phyloP scores from a whole-genome alignment of 441 rosid genomes.

The Adansonia rubrostipa region DNA sequence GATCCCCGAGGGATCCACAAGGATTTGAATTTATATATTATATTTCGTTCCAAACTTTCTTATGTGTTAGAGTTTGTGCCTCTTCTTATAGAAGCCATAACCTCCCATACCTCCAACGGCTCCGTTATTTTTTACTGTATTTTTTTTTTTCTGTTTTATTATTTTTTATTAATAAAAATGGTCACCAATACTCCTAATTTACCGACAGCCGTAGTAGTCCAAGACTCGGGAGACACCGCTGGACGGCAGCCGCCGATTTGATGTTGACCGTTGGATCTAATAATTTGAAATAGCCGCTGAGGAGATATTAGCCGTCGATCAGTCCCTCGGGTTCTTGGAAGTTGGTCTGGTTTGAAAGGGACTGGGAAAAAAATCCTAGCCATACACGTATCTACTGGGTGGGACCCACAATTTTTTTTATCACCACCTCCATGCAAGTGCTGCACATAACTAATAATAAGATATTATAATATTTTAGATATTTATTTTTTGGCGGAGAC shows the following conservation, averaged over 20 bases:
- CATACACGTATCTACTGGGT: slow-evolving; percentile 44
- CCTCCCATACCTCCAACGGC: slow-evolving; percentile 40
- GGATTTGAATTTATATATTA: not conserved
- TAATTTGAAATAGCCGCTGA: slow-evolving; percentile 45
- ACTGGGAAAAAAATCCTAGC: slow-evolving; percentile 42
- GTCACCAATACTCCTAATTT: slow-evolving; percentile 30
- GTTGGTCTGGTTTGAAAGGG: slow-evolving; percentile 24
- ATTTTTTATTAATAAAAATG: slow-evolving; percentile 2
- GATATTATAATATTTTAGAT: not conserved
- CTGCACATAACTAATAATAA: not conserved
- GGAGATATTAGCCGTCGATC: slow-evolving; percentile 55
- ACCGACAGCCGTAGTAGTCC: slow-evolving; percentile 64
- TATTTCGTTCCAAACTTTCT: slow-evolving; percentile 4
- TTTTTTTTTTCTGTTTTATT: not conserved
- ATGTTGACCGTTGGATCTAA: slow-evolving; percentile 52
- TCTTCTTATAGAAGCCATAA: slow-evolving; percentile 40
- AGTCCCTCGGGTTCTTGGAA: slow-evolving; percentile 30
- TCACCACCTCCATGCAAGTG: slow-evolving; percentile 42
- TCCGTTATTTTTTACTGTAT: slow-evolving; percentile 37
- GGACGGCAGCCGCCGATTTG: slow-evolving; percentile 84
- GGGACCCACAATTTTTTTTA: slow-evolving; percentile 23
- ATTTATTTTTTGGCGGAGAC: not conserved
- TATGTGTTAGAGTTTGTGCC: not conserved
- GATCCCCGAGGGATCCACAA: slow-evolving; percentile 28
- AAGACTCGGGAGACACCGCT: slow-evolving; percentile 45